Percentiles rank a stretch among this genome's conserved stretches.
phyloP scores from a whole-genome alignment of 805 yeast genomes.

The Pichia nakasei region DNA sequence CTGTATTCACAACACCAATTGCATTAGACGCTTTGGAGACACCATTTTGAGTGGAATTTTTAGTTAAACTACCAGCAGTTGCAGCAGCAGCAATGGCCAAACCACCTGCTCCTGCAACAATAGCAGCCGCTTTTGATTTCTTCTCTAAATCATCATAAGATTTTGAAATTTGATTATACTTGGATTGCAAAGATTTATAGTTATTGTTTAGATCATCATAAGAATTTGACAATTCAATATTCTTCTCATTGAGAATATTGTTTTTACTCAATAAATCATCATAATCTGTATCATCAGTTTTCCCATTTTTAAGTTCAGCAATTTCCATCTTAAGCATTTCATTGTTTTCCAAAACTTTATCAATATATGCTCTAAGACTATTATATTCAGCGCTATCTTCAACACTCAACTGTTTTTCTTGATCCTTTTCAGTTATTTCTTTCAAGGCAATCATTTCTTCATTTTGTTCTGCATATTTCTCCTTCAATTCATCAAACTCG shows the following conservation, averaged over 20 bases:
- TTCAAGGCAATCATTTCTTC: constrained; percentile 8
- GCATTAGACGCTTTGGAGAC: not conserved
- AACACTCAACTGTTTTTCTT: constrained; percentile 9
- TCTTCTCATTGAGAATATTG: constrained; percentile 6
- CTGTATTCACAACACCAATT: not conserved
- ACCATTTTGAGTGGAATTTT: not conserved
- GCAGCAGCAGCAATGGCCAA: not conserved
- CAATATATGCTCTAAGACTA: constrained; percentile 11
- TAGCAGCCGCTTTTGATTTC: not conserved
- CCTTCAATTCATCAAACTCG: constrained; percentile 1
- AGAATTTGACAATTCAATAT: constrained; percentile 9
- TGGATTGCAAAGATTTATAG: not conserved
- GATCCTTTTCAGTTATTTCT: constrained; percentile 5
- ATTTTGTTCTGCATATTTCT: constrained; percentile 2
- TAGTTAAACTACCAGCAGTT: not conserved
- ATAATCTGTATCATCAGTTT: not conserved
- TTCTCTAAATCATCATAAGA: not conserved
- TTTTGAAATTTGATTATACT: not conserved
- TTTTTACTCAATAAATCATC: constrained; percentile 2
- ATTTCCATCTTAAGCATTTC: constrained; percentile 7
- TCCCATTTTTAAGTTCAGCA: not conserved
- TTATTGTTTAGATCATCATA: constrained; percentile 6
- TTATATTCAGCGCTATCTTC: constrained; percentile 10
- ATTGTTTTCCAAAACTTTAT: constrained; percentile 12
- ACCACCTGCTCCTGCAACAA: not conserved